Conservation (phyloP, 2,329 filamentous ascomycete species). For the Phyllosticta ampelicida region DNA sequence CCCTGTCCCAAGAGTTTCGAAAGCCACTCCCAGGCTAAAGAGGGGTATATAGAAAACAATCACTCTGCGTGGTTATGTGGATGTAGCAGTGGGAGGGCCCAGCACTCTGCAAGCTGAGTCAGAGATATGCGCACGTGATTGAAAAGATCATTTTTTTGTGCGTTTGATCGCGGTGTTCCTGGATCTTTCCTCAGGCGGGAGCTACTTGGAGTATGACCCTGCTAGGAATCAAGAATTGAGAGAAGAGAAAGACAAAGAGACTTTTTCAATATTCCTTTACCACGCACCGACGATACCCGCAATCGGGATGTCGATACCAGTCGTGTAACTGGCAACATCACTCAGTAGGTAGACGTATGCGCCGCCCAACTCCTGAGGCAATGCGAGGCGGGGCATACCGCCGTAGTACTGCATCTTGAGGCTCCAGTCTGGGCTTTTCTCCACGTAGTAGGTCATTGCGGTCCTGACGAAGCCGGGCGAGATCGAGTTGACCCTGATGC, state of each 20-base stretch:
- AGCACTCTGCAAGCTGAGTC: no score
- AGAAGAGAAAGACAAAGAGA: not conserved
- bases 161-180: no score
- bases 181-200: no score
- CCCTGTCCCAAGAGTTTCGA: no score
- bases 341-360: conserved; percentile 40
- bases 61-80: no score
- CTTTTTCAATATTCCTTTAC: conserved; percentile 13
- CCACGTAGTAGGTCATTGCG: conserved; percentile 40
- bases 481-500: conserved; percentile 24
- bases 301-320: conserved; percentile 39
- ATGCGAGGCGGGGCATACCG: conserved; percentile 41
- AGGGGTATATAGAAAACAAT: no score
- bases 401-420: conserved; percentile 45
- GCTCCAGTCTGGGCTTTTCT: conserved; percentile 40
- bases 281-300: conserved; percentile 38
- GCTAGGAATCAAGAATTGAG: not conserved
- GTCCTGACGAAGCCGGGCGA: conserved; percentile 24
- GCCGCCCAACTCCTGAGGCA: conserved; percentile 41
- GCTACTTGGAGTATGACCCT: not conserved
- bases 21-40: no score
- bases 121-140: no score
- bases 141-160: no score
- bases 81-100: no score
- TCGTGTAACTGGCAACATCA: conserved; percentile 39